Percentiles rank a stretch among this genome's conserved stretches.
Evolutionary conservation across 495 filamentous ascomycete species (phyloP).

Genomic region (Thozetella sp.): DNA sequence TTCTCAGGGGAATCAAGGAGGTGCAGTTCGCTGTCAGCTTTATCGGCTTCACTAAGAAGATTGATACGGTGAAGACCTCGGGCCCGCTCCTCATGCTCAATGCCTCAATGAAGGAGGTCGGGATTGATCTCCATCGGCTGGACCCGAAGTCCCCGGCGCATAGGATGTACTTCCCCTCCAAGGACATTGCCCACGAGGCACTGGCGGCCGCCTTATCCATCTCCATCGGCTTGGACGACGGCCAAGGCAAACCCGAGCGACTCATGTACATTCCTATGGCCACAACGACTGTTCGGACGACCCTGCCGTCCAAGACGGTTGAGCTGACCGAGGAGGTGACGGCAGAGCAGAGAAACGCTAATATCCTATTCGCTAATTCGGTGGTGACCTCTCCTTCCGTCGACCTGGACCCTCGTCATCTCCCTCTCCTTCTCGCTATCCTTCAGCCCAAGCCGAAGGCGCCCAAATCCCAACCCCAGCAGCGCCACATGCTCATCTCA

Average conservation of each 20-base stretch:
- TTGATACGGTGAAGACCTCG: slow-evolving; percentile 65
- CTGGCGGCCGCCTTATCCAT: slow-evolving; percentile 90
- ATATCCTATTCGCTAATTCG: slow-evolving; percentile 93
- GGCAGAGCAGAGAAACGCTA: slow-evolving; percentile 87
- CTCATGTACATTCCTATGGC: slow-evolving; percentile 97
- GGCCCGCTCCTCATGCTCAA: slow-evolving; percentile 76
- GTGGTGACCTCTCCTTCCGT: slow-evolving; percentile 95
- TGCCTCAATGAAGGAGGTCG: slow-evolving; percentile 92
- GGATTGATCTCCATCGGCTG: slow-evolving; percentile 88
- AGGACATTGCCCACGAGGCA: slow-evolving; percentile 94
- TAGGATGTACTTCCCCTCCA: slow-evolving; percentile 97
- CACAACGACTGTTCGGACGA: slow-evolving; percentile 93
- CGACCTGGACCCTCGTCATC: slow-evolving; percentile 91
- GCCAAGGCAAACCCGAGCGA: slow-evolving; percentile 78
- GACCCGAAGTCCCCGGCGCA: slow-evolving; percentile 94
- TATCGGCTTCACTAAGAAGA: slow-evolving; percentile 78
- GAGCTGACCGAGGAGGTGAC: slow-evolving; percentile 74
- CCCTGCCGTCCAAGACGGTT: slow-evolving; percentile 91
- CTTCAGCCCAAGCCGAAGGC: slow-evolving; percentile 58
- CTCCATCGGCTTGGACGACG: slow-evolving; percentile 88
- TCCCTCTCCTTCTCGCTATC: slow-evolving; percentile 83
- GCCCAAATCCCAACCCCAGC: slow-evolving; percentile 40
- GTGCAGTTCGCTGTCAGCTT: slow-evolving; percentile 96
- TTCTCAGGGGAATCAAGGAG: slow-evolving; percentile 91
- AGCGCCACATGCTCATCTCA: slow-evolving; percentile 75